A percentile compares a stretch with the other conserved stretches of the same genome.
Evolutionary conservation across 768 basidiomycete genomes (phyloP).

Genomic region (Leccinum aurantiacum): DNA sequence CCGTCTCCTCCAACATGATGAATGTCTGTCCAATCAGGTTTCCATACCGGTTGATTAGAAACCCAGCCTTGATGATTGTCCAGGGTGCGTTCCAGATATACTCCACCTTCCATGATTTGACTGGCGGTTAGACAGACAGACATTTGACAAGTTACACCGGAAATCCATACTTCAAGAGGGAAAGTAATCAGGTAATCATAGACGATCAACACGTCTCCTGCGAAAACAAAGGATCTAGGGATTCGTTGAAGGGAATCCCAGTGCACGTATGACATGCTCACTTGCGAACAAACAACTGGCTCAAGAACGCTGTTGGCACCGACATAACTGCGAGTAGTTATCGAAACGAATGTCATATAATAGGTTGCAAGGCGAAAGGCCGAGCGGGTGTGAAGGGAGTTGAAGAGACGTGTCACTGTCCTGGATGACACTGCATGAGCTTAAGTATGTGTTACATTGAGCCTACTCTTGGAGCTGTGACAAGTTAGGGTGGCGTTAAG

Average conservation of each 20-base stretch:
- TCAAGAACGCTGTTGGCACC: neutral
- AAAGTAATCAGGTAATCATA: constrained; percentile 16
- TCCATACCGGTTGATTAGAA: constrained; percentile 21
- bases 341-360: neutral
- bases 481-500: neutral
- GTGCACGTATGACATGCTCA: neutral
- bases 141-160: neutral
- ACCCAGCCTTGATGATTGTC: constrained; percentile 9
- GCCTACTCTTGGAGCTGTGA: neutral
- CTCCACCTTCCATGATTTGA: constrained; percentile 2
- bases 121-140: neutral
- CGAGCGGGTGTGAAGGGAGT: neutral
- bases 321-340: neutral
- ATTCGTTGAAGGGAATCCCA: neutral
- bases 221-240: neutral
- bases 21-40: constrained; percentile 17
- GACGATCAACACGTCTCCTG: constrained; percentile 3
- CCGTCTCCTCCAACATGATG: constrained; percentile 5
- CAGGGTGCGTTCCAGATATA: constrained; percentile 20
- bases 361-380: neutral
- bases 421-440: neutral
- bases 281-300: constrained; percentile 1
- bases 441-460: neutral
- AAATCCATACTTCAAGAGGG: constrained; percentile 9
- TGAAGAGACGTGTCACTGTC: neutral